These are phyloP conservation scores for Colletotrichum somersetense DNA, from an alignment of 2,329 filamentous ascomycete species.

Conservation along the genomic window DNA sequence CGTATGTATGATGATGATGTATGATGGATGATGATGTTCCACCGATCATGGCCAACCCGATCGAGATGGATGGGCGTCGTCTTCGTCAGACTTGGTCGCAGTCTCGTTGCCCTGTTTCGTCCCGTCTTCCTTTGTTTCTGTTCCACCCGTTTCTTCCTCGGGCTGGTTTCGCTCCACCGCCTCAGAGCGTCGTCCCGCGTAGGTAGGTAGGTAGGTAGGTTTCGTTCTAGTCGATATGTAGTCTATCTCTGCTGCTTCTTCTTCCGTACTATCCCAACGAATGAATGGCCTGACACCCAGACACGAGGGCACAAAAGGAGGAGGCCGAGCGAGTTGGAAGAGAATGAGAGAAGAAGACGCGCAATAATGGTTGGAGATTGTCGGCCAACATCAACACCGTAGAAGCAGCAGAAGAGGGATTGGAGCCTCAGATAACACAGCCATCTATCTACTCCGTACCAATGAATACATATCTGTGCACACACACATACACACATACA, in stretches of 20 bases:
- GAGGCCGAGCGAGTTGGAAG: no score
- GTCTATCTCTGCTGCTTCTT: neutral
- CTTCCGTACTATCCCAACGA: constrained; percentile 12
- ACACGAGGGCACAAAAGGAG: neutral
- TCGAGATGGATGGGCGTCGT: neutral
- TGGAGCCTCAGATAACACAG: constrained; percentile 26
- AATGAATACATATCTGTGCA: no score
- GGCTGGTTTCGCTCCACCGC: constrained; percentile 7
- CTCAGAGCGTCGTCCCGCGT: neutral
- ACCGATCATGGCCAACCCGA: neutral
- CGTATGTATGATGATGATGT: no score
- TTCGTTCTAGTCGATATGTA: constrained; percentile 2
- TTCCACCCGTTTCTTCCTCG: neutral
- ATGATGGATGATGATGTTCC: neutral
- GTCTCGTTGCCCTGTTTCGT: neutral
- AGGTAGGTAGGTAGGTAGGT: neutral
- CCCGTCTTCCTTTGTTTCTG: neutral
- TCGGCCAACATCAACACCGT: neutral
- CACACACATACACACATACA: no score
- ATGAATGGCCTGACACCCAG: constrained; percentile 6
- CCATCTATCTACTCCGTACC: no score
- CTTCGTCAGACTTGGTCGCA: neutral
- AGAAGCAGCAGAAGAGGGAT: neutral
- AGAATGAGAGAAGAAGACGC: neutral
- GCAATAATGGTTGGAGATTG: neutral